Percentiles rank a stretch among this genome's conserved stretches.
phyloP scores from a whole-genome alignment of 2,329 filamentous ascomycete species.

The Colletotrichum camelliae region DNA sequence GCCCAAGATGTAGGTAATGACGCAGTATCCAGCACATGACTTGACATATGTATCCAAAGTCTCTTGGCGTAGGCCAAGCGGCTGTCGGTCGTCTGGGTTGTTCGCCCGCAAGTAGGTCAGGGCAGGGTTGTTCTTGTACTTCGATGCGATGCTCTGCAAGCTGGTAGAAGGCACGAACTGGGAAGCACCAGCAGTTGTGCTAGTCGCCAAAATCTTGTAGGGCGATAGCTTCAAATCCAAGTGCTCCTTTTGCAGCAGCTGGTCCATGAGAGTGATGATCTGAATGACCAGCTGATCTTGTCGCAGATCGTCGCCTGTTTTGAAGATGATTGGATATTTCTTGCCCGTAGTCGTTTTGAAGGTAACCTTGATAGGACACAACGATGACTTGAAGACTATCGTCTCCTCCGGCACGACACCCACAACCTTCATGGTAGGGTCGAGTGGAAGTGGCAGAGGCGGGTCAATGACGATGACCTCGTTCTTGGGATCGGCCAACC shows the following conservation, averaged over 20 bases:
- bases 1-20: constrained; percentile 96
- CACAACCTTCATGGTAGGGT: constrained; percentile 80
- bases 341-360: constrained; percentile 82
- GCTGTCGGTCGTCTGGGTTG: constrained; percentile 83
- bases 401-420: constrained; percentile 85
- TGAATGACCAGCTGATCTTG: constrained; percentile 97
- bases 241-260: constrained; percentile 93
- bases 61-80: constrained; percentile 87
- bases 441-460: constrained; percentile 85
- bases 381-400: constrained; percentile 92
- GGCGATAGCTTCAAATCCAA: constrained; percentile 93
- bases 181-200: constrained; percentile 85
- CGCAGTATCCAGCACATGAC: constrained; percentile 96
- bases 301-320: constrained; percentile 92
- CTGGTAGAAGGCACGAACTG: constrained; percentile 91
- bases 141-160: constrained; percentile 81
- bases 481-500: constrained; percentile 87
- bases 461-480: constrained; percentile 85
- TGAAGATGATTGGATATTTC: constrained; percentile 94
- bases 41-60: constrained; percentile 95
- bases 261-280: constrained; percentile 95
- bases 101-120: constrained; percentile 87
- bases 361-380: constrained; percentile 88
- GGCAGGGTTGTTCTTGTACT: constrained; percentile 76
- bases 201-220: constrained; percentile 95